Evolutionary conservation across 768 basidiomycete genomes (phyloP).

Genomic region (Lentinula guzmanii): DNA sequence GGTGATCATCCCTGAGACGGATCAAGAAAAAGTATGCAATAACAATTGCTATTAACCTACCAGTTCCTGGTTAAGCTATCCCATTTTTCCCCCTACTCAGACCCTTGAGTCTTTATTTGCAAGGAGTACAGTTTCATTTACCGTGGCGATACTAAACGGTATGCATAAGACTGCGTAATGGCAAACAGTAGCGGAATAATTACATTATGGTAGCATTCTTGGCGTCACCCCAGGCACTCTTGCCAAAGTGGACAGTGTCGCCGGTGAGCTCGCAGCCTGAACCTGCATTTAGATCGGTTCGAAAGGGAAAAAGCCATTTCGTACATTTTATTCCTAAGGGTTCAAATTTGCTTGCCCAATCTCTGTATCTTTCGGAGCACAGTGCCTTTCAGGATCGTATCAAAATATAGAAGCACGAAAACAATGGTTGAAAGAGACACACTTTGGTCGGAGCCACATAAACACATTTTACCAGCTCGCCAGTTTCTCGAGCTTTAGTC

Average conservation of each 20-base stretch:
- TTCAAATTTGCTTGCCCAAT: conserved; percentile 82
- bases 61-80: conserved; percentile 89
- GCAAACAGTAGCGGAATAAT: conserved; percentile 14
- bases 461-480: conserved; percentile 57
- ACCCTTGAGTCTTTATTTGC: background rate
- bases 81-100: conserved; percentile 85
- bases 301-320: conserved; percentile 10
- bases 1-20: conserved; percentile 48
- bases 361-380: conserved; percentile 76
- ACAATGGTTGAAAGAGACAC: background rate
- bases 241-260: conserved; percentile 69
- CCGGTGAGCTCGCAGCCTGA: conserved; percentile 91
- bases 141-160: conserved; percentile 66
- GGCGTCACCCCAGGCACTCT: conserved; percentile 66
- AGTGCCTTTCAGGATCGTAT: conserved; percentile 51
- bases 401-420: background rate
- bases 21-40: background rate
- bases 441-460: conserved; percentile 96
- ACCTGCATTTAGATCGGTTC: background rate
- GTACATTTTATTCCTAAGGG: conserved; percentile 71
- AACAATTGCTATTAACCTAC: conserved; percentile 26
- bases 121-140: conserved; percentile 22
- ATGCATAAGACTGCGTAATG: background rate
- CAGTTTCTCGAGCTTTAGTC: conserved; percentile 28
- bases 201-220: conserved; percentile 78